A percentile compares a stretch with the other conserved stretches of the same genome.
These are phyloP conservation scores for Sedum album DNA, from an alignment of 164 flowering plant species.

Conservation along the genomic window DNA sequence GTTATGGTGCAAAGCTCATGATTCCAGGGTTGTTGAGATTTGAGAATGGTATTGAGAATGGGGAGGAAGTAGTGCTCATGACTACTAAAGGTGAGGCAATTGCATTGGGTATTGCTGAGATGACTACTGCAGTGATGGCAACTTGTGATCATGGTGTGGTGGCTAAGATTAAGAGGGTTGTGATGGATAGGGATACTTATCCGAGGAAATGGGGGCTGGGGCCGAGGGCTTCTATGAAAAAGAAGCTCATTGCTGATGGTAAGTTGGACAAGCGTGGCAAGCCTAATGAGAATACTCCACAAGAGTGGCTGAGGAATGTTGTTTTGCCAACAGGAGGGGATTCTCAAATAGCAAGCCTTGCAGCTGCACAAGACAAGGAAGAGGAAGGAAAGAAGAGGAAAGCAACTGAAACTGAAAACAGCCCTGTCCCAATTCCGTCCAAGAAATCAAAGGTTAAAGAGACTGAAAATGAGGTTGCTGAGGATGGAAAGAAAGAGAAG, in stretches of 20 bases:
- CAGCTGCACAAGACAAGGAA: constrained; percentile 21
- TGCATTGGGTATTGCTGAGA: constrained; percentile 73
- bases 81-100: constrained; percentile 78
- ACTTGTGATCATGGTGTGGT: too few species aligned
- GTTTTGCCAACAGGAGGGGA: constrained; percentile 55
- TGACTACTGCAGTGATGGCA: too few species aligned
- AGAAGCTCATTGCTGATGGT: too few species aligned
- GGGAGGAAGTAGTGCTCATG: constrained; percentile 73
- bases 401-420: too few species aligned
- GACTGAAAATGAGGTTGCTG: background rate
- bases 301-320: constrained; percentile 58
- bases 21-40: too few species aligned
- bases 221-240: too few species aligned
- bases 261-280: constrained; percentile 57
- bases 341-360: constrained; percentile 42
- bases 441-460: background rate
- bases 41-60: constrained; percentile 63
- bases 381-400: background rate
- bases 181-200: too few species aligned
- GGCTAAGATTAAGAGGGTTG: too few species aligned
- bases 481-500: background rate
- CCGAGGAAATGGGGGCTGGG: too few species aligned
- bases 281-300: constrained; percentile 56
- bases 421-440: background rate
- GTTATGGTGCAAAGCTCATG: too few species aligned